Conservation (phyloP, 1,139 yeast genomes). For the Scheffersomyces titani region DNA sequence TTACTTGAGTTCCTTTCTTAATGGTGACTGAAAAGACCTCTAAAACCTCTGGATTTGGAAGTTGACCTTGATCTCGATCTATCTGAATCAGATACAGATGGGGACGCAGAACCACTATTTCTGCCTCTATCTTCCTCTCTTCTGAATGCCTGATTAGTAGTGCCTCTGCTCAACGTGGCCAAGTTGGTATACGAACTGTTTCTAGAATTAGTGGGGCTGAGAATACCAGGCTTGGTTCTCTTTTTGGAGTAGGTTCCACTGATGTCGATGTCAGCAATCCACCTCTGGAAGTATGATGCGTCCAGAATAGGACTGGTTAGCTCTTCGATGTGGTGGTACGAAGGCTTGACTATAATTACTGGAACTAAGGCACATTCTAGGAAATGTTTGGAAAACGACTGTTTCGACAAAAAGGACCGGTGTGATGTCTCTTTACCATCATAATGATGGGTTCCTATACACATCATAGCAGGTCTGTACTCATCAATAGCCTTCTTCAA, state of each 20-base stretch:
- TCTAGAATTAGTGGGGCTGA: conserved; percentile 7
- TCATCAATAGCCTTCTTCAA: conserved; percentile 58
- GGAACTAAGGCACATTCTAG: conserved; percentile 69
- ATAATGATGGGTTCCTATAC: conserved; percentile 59
- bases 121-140: conserved; percentile 14
- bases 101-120: conserved; percentile 5
- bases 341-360: conserved; percentile 65
- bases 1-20: too few relatives aligned
- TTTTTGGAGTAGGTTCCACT: conserved; percentile 1
- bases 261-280: conserved; percentile 26
- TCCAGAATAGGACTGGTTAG: conserved; percentile 26
- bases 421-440: conserved; percentile 27
- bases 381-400: conserved; percentile 61
- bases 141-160: neutral
- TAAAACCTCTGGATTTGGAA: conserved; percentile 20
- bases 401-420: conserved; percentile 46
- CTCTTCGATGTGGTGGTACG: conserved; percentile 39
- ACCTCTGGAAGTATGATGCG: conserved; percentile 31
- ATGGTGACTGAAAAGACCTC: conserved; percentile 18
- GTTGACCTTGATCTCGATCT: conserved; percentile 19
- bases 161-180: neutral
- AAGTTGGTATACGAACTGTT: conserved; percentile 17
- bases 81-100: conserved; percentile 4
- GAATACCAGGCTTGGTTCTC: conserved; percentile 7
- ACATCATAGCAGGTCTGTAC: conserved; percentile 64